Conservation (phyloP, 169 alveolate genomes). For the Plasmodium blacklocki region DNA sequence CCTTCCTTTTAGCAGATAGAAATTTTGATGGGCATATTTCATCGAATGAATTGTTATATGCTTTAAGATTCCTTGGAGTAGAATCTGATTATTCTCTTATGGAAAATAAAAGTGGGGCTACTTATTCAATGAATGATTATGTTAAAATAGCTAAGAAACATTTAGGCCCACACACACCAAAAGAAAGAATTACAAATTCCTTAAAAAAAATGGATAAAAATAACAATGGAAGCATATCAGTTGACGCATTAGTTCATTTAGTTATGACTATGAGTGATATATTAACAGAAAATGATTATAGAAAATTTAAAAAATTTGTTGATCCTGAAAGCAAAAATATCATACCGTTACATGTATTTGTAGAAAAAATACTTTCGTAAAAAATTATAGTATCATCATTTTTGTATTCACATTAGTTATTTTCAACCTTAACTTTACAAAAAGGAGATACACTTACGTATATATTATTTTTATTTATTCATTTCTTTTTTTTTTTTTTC, state of each 20-base stretch:
- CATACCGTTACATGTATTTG: conserved; percentile 37
- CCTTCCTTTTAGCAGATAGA: conserved; percentile 34
- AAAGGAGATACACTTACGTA: too few species aligned
- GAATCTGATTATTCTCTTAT: conserved; percentile 8
- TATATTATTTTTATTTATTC: too few species aligned
- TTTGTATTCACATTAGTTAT: background rate
- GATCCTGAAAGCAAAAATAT: conserved; percentile 32
- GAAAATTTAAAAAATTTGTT: conserved; percentile 42
- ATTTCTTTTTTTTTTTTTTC: too few species aligned
- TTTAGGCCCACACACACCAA: conserved; percentile 39
- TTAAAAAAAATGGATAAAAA: conserved; percentile 56
- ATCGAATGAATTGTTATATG: conserved; percentile 38
- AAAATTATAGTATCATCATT: background rate
- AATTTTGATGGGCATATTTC: conserved; percentile 36
- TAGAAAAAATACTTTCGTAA: conserved; percentile 44
- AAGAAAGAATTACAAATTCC: conserved; percentile 18
- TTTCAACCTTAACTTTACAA: too few species aligned
- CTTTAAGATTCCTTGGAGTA: conserved; percentile 53
- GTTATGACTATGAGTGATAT: conserved; percentile 61
- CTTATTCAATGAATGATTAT: conserved; percentile 31
- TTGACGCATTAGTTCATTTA: conserved; percentile 23
- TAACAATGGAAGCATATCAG: conserved; percentile 18
- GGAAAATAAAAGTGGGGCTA: conserved; percentile 4
- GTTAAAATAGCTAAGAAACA: conserved; percentile 66
- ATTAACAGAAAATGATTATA: conserved; percentile 34